Base-by-base conservation (phyloP, 2,329 filamentous ascomycete genomes). In the Pleoardoris graminearum region DNA sequence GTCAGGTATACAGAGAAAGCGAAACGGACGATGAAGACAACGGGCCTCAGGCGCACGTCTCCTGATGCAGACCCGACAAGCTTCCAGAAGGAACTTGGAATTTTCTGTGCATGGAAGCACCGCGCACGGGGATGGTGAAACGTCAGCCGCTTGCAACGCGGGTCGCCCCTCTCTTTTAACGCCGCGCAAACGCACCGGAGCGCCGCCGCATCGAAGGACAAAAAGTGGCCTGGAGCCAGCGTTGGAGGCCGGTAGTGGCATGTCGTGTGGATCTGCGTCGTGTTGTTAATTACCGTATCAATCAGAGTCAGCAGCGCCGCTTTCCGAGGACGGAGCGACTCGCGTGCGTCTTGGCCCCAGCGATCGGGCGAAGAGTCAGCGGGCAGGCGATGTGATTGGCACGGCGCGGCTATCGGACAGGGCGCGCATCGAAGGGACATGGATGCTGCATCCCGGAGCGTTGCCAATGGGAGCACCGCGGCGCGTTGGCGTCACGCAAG, bases 51-150 rank as follows among this genome's bases (percentile, higher is more conserved):
- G 57, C 58, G 51, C 51, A 43, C 52, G 51, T 50, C 54, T 53
- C 48, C 51, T 46, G 56, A 49, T 42, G 55, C 51, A 41, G 23
- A 61, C 68, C 39, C 30, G 60, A 68, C 51, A 71, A 58, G 42
- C 58, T 71, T 71, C 69, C 67, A 61, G 69, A 72, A 70, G 59
- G 12, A 19, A n/a, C 41, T 19, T 55, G 19, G 55, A 60, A 56
- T 55, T 51, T 55, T 55, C 55, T 46, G 54, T 58, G 52, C 51
- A 53, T 54, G 35, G 45, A 53, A 49, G 44, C 22, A 35, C 17
- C 14, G 55, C 38, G 57, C 60, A 66, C 60, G 62, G 59, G 50
- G 55, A 54, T 52, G 39, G 58, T 65, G 59, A 61, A 64, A 68
- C 59, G 58, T 59, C 57, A 64, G 58, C 55, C 55, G 49, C 30